These are phyloP conservation scores for Melampsora abietis-canadensis DNA, from an alignment of 1,284 basidiomycete genomes.

Conservation along the genomic window DNA sequence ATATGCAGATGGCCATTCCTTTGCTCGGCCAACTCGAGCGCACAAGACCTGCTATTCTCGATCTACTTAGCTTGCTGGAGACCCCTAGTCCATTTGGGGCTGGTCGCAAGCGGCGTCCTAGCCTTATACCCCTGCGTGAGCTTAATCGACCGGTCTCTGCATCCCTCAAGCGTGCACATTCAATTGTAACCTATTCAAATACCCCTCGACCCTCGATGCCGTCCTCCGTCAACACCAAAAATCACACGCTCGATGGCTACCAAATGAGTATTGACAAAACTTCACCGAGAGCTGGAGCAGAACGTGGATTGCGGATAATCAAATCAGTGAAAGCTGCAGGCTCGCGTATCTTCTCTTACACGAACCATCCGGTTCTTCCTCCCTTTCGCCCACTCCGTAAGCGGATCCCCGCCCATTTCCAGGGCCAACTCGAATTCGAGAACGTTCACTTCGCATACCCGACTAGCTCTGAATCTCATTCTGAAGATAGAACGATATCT, in stretches of 20 bases:
- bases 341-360: background rate
- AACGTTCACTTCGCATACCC: conserved; percentile 82
- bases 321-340: background rate
- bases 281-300: background rate
- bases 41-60: conserved; percentile 78
- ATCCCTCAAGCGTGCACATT: conserved; percentile 34
- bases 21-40: conserved; percentile 73
- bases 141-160: conserved; percentile 47
- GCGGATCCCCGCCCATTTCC: conserved; percentile 50
- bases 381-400: conserved; percentile 46
- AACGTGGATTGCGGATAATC: background rate
- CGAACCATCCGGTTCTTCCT: background rate
- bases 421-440: conserved; percentile 74
- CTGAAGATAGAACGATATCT: background rate
- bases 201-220: conserved; percentile 16
- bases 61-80: conserved; percentile 65
- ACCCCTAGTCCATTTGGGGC: conserved; percentile 49
- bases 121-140: conserved; percentile 44
- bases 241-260: background rate
- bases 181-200: conserved; percentile 61
- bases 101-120: background rate
- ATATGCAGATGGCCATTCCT: conserved; percentile 79
- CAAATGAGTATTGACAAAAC: background rate
- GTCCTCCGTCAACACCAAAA: conserved; percentile 23
- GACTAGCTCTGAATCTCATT: conserved; percentile 63